phyloP scores from a whole-genome alignment of 306 rosid genomes.

The Clitoria ternatea region DNA sequence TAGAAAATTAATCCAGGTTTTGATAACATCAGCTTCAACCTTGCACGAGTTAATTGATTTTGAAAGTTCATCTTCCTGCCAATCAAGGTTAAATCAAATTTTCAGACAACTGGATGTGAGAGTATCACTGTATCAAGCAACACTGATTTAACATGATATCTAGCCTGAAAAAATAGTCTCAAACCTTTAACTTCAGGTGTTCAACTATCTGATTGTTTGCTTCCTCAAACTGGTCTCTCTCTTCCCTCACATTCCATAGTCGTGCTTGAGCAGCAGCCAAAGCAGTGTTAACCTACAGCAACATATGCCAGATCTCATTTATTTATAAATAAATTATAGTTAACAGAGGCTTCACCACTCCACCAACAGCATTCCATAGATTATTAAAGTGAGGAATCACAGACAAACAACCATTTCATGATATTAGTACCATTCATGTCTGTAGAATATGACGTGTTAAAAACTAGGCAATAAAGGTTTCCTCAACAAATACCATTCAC shows the following conservation, averaged over 20 bases:
- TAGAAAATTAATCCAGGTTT: slow-evolving; percentile 89
- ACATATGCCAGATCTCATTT: slow-evolving; percentile 21
- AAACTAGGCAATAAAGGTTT: neutral
- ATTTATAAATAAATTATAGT: slow-evolving; percentile 15
- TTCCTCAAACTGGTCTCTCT: slow-evolving; percentile 97
- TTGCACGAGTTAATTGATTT: slow-evolving; percentile 66
- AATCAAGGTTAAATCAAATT: slow-evolving; percentile 23
- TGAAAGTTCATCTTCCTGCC: slow-evolving; percentile 83
- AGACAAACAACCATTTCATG: neutral
- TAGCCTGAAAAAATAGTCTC: neutral
- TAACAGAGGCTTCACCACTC: neutral
- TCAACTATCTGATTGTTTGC: slow-evolving; percentile 87
- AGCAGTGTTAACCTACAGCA: slow-evolving; percentile 69
- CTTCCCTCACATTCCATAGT: slow-evolving; percentile 78
- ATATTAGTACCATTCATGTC: neutral
- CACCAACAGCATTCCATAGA: slow-evolving; percentile 3
- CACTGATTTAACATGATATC: neutral
- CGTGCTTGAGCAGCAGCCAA: slow-evolving; percentile 90
- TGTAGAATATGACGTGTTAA: neutral
- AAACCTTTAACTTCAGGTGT: slow-evolving; percentile 77
- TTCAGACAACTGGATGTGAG: slow-evolving; percentile 20
- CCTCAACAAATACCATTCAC: neutral
- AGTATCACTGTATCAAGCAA: slow-evolving; percentile 5
- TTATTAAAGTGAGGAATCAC: neutral
- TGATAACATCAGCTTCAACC: slow-evolving; percentile 77